Conservation (phyloP, 768 basidiomycete species). For the Boletus reticuloceps region DNA sequence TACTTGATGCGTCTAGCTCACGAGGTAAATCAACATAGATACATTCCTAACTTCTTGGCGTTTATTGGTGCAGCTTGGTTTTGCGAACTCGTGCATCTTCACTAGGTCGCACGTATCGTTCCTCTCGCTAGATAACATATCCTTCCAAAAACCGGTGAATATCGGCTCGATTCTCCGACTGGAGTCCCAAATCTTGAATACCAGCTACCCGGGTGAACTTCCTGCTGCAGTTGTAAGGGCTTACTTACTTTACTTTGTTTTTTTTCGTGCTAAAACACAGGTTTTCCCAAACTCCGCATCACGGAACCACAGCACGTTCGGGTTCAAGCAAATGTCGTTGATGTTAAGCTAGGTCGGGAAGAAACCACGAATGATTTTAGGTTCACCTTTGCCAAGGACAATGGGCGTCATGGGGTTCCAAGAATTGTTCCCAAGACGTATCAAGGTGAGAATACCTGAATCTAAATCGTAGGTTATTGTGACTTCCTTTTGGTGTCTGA, state of each 20-base stretch:
- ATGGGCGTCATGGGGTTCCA: slow-evolving; percentile 31
- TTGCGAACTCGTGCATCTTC: slow-evolving; percentile 68
- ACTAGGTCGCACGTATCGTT: slow-evolving; percentile 66
- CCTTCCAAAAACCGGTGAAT: slow-evolving; percentile 76
- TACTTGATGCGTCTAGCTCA: slow-evolving; percentile 68
- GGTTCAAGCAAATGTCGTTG: slow-evolving; percentile 70
- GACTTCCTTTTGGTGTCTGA: slow-evolving; percentile 7
- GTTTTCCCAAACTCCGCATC: background rate
- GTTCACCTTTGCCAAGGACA: slow-evolving; percentile 65
- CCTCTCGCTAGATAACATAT: slow-evolving; percentile 76
- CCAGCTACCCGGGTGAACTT: slow-evolving; percentile 27
- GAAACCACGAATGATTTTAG: slow-evolving; percentile 73
- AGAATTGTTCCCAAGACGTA: slow-evolving; percentile 70
- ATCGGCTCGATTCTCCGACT: slow-evolving; percentile 81
- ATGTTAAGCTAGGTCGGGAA: slow-evolving; percentile 61
- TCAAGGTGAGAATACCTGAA: slow-evolving; percentile 42
- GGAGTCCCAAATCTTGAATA: slow-evolving; percentile 66
- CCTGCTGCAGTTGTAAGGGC: slow-evolving; percentile 57
- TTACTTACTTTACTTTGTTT: background rate
- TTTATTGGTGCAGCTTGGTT: slow-evolving; percentile 53
- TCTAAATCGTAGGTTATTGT: background rate
- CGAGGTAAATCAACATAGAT: slow-evolving; percentile 42
- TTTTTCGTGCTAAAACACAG: background rate
- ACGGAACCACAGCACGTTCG: slow-evolving; percentile 54
- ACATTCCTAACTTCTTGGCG: background rate